phyloP scores from a whole-genome alignment of 2,329 filamentous ascomycete species.

The Sporothrix schenckii region DNA sequence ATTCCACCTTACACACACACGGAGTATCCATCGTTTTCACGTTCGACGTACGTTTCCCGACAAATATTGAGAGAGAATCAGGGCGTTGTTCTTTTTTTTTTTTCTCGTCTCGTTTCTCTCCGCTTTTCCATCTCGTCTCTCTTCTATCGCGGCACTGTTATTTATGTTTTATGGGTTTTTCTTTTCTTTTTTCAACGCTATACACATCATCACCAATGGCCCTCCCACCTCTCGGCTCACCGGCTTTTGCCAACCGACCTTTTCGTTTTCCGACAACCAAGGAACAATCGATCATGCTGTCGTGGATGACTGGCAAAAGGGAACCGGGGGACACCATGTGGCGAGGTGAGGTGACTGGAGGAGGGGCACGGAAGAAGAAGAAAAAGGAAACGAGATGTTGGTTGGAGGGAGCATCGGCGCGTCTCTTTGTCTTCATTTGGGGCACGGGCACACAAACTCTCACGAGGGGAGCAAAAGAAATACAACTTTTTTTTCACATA shows the following conservation, averaged over 20 bases:
- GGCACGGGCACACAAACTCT: constrained; percentile 18
- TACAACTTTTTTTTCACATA: constrained; percentile 6
- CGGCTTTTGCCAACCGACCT: constrained; percentile 9
- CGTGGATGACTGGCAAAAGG: constrained; percentile 22
- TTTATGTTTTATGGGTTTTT: constrained; percentile 10
- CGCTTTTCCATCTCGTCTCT: neutral
- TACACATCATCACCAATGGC: constrained; percentile 25
- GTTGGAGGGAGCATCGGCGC: constrained; percentile 25
- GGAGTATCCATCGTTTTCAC: constrained; percentile 7
- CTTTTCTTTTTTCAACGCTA: constrained; percentile 25
- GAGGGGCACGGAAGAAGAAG: constrained; percentile 6
- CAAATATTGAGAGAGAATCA: neutral
- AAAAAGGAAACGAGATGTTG: constrained; percentile 19
- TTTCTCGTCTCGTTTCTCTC: neutral
- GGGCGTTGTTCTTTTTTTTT: neutral
- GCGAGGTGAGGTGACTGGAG: constrained; percentile 26
- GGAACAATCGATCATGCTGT: constrained; percentile 16
- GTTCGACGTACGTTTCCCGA: constrained; percentile 16
- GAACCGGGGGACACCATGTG: constrained; percentile 6
- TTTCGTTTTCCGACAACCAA: constrained; percentile 19
- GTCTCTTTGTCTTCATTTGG: constrained; percentile 24
- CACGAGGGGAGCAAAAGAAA: constrained; percentile 15
- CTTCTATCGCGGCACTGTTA: constrained; percentile 11
- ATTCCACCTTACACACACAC: constrained; percentile 14
- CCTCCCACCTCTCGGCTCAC: neutral